phyloP scores from a whole-genome alignment of 352 stramenopile genomes.

The Pythium insidiosum region DNA sequence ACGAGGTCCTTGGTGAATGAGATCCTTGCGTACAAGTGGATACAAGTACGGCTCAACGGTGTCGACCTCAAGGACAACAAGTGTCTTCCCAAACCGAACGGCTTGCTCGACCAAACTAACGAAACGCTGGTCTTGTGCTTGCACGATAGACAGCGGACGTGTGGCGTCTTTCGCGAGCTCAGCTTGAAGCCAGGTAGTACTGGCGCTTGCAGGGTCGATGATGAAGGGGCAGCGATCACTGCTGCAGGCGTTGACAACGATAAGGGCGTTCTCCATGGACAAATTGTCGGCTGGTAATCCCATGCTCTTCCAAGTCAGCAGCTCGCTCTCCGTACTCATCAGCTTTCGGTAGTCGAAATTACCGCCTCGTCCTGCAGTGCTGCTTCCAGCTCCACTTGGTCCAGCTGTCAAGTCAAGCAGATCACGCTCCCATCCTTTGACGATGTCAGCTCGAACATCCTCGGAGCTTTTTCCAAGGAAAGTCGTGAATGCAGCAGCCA shows the following conservation, averaged over 20 bases:
- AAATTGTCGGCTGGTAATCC: constrained; percentile 89
- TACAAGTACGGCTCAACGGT: constrained; percentile 91
- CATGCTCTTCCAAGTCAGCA: constrained; percentile 91
- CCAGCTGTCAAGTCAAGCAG: constrained; percentile 32
- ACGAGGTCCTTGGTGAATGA: constrained; percentile 87
- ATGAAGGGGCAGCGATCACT: constrained; percentile 92
- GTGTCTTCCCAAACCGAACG: constrained; percentile 94
- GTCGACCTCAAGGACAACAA: constrained; percentile 91
- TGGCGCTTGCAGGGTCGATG: constrained; percentile 89
- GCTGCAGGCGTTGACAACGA: constrained; percentile 70
- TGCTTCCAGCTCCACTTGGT: not conserved
- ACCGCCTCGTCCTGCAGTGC: constrained; percentile 11
- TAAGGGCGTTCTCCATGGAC: constrained; percentile 92
- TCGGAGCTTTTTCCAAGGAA: constrained; percentile 92
- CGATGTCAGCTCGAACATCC: constrained; percentile 63
- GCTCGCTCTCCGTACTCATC: constrained; percentile 88
- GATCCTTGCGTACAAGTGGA: constrained; percentile 84
- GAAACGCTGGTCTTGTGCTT: constrained; percentile 83
- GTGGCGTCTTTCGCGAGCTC: constrained; percentile 83
- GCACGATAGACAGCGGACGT: constrained; percentile 82
- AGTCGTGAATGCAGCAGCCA: constrained; percentile 89
- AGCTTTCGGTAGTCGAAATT: constrained; percentile 88
- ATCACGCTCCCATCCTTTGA: constrained; percentile 76
- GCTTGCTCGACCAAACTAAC: constrained; percentile 90
- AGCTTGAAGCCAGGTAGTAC: constrained; percentile 85